Evolutionary conservation across 805 yeast genomes (phyloP), one percentile per base, ranked within the genome.

Genomic region (Priceomyces fermenticarens): DNA sequence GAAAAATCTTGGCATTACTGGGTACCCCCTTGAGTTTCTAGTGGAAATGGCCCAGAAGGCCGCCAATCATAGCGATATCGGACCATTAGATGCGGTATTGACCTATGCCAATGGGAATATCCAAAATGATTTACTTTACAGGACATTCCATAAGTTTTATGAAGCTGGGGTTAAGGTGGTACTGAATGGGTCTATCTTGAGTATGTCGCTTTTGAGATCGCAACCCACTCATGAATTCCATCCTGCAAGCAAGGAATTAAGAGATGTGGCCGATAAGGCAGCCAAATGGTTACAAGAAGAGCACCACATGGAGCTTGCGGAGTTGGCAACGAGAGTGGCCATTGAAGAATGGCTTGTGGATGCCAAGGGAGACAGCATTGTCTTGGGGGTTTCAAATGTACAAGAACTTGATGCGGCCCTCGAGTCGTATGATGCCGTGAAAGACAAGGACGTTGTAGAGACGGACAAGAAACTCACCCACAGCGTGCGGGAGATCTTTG

Each of bases 31-130:
- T 16, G 80, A 79, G 13, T 81, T 77, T 44, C 63, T 90, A 36
- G 75, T 75, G 43, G 48, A 73, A 20, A 67, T 86, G 11, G 80
- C 88, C 2, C 41, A 54, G 14, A 43, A 51, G 38, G 65, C 72
- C 32, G 60, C 56, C 1, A 41, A 57, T 3, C 62, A 55, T 12
- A 52, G 64, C 0, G 69, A 65, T 2, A 77, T 83, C 38, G 85
- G 88, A 0, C 70, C 81, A 1, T 62, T 90, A 40, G 97, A 90
- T 57, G 78, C 83, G 1, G 74, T 88, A 1, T 65, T 91, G 48
- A 82, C 90, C 26, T 90, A 90, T 57, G 81, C 85, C 40, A 83
- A 90, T 57, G 78, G 88, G 59, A 87, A 93, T 52, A 59, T 90
- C 26, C 97, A 91, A 56, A 90, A 89, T 61, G 73, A 78, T 14